Evolutionary conservation across 768 basidiomycete genomes (phyloP).

Genomic region (Hortiboletus campestris): DNA sequence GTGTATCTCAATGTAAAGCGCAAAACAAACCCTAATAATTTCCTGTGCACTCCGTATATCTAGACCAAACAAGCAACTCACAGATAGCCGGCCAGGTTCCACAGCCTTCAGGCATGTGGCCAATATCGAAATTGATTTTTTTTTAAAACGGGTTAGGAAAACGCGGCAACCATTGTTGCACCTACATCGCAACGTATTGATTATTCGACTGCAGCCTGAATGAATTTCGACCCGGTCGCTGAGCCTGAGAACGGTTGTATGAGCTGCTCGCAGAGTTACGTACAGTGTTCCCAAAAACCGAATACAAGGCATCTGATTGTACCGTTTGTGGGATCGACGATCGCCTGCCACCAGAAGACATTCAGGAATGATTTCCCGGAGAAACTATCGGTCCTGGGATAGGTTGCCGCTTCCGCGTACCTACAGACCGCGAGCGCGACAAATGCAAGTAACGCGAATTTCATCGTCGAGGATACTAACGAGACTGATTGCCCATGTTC

Average conservation of each 20-base stretch:
- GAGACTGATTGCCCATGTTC: background rate
- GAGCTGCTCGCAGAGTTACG: slow-evolving; percentile 33
- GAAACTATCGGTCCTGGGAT: slow-evolving; percentile 44
- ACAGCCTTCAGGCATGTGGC: slow-evolving; percentile 39
- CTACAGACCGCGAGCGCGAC: slow-evolving; percentile 7
- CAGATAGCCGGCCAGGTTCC: slow-evolving; percentile 40
- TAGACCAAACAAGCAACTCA: slow-evolving; percentile 13
- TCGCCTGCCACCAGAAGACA: slow-evolving; percentile 25
- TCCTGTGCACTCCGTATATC: background rate
- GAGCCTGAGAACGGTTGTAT: slow-evolving; percentile 30
- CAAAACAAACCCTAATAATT: slow-evolving; percentile 25
- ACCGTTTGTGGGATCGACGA: slow-evolving; percentile 43
- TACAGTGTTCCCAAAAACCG: slow-evolving; percentile 44
- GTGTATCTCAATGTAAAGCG: background rate
- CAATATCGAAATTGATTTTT: slow-evolving; percentile 33
- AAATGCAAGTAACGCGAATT: background rate
- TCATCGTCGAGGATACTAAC: background rate
- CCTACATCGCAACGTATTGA: slow-evolving; percentile 35
- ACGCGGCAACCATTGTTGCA: background rate
- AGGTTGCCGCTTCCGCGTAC: slow-evolving; percentile 38
- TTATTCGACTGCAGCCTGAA: slow-evolving; percentile 35
- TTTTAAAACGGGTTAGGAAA: background rate
- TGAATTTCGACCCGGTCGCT: slow-evolving; percentile 35
- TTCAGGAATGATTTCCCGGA: slow-evolving; percentile 51
- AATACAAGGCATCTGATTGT: slow-evolving; percentile 53